phyloP scores from a whole-genome alignment of 2,329 filamentous ascomycete genomes.

The Cytospora paraplurivora region DNA sequence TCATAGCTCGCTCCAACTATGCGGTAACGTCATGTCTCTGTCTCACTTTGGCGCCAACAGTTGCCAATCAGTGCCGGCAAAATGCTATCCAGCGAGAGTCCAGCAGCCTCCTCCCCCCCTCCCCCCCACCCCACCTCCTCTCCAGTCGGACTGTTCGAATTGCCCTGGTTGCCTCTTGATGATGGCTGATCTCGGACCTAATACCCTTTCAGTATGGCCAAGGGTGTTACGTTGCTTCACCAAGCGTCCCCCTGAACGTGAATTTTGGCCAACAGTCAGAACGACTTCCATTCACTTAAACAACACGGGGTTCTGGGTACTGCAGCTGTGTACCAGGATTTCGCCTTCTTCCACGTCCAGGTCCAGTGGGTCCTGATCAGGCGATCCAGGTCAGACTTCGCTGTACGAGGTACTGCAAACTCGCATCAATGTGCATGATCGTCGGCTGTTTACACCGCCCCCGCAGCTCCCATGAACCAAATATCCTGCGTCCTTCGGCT shows the following conservation, averaged over 20 bases:
- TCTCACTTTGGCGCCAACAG: conserved; percentile 5
- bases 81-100: too few species aligned
- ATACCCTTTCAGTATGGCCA: not conserved
- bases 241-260: not conserved
- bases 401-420: not conserved
- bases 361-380: not conserved
- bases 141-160: too few species aligned
- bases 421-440: not conserved
- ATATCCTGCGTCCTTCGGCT: not conserved
- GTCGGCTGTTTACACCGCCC: not conserved
- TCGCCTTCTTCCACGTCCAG: not conserved
- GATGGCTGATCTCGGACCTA: not conserved
- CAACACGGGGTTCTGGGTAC: not conserved
- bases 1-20: conserved; percentile 8
- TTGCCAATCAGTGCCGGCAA: conserved; percentile 17
- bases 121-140: too few species aligned
- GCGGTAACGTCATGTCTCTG: conserved; percentile 10
- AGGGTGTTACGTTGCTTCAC: conserved; percentile 1
- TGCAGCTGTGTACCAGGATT: not conserved
- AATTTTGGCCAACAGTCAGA: not conserved
- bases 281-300: not conserved
- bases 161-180: not conserved
- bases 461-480: not conserved
- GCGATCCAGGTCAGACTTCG: not conserved
- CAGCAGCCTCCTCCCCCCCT: too few species aligned